These are phyloP conservation scores for Boletus subcaerulescens DNA, from an alignment of 768 basidiomycete species.

Conservation along the genomic window DNA sequence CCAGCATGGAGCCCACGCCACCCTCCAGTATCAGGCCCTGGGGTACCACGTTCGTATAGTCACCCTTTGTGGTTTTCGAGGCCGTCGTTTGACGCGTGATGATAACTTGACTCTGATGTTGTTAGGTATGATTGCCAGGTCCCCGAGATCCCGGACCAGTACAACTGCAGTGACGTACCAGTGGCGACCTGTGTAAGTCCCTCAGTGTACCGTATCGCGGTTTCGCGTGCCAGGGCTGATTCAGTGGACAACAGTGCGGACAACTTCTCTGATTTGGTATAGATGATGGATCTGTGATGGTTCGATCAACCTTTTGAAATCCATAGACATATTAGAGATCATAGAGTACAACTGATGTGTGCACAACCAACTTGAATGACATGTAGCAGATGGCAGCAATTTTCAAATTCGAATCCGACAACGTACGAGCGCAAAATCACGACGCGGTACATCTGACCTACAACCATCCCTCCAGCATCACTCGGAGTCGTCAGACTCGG, in stretches of 20 bases:
- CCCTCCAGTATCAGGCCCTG: conserved; percentile 8
- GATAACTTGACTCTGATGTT: neutral
- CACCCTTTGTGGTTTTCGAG: no score
- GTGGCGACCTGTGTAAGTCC: conserved; percentile 19
- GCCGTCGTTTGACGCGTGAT: neutral
- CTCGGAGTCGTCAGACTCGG: neutral
- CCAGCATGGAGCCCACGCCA: conserved; percentile 16
- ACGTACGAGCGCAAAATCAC: neutral
- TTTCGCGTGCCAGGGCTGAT: neutral
- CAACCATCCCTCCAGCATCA: neutral
- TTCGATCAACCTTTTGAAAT: neutral
- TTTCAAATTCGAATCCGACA: neutral
- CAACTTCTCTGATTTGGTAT: neutral
- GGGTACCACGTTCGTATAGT: conserved; percentile 12
- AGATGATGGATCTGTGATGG: neutral
- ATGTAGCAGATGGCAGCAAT: neutral
- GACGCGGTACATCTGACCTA: neutral
- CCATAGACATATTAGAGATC: neutral
- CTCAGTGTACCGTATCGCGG: neutral
- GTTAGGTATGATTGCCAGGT: conserved; percentile 15
- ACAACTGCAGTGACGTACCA: conserved; percentile 6
- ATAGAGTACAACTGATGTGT: neutral
- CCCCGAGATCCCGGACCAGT: neutral
- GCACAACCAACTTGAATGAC: no score
- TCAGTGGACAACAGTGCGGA: conserved; percentile 13